phyloP scores from a whole-genome alignment of 1,284 basidiomycete species.

The Ceratobasidium sp. region DNA sequence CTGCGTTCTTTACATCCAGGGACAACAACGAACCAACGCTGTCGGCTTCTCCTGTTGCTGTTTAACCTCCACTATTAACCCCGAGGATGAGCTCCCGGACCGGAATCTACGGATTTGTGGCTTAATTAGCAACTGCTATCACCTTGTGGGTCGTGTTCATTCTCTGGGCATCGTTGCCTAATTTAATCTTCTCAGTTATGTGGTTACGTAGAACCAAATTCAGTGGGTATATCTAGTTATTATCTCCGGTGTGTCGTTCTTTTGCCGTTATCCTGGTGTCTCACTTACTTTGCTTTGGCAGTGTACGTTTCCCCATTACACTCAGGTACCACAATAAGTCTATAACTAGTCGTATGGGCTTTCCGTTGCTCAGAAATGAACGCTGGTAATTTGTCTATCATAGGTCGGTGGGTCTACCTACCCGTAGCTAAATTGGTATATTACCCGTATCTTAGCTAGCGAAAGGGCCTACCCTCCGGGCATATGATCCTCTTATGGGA shows the following conservation, averaged over 20 bases:
- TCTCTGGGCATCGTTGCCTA: slow-evolving; percentile 71
- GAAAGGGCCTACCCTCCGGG: slow-evolving; percentile 67
- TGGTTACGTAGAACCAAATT: slow-evolving; percentile 89
- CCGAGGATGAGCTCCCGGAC: slow-evolving; percentile 61
- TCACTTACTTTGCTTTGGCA: slow-evolving; percentile 81
- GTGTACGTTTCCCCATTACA: slow-evolving; percentile 75
- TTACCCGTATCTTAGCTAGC: slow-evolving; percentile 61
- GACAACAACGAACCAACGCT: slow-evolving; percentile 60
- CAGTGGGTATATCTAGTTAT: too few species aligned
- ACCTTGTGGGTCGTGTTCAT: slow-evolving; percentile 78
- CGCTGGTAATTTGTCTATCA: not conserved
- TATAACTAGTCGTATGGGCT: slow-evolving; percentile 69
- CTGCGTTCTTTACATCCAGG: slow-evolving; percentile 1
- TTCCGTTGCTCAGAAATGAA: slow-evolving; percentile 53
- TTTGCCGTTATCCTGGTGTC: slow-evolving; percentile 80
- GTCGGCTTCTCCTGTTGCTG: slow-evolving; percentile 67
- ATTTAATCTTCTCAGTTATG: slow-evolving; percentile 70
- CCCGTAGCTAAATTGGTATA: slow-evolving; percentile 61
- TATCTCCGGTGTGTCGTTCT: slow-evolving; percentile 68
- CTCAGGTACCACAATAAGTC: slow-evolving; percentile 72
- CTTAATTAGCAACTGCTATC: slow-evolving; percentile 82
- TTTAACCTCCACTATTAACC: slow-evolving; percentile 61
- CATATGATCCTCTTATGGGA: slow-evolving; percentile 86
- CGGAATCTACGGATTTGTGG: slow-evolving; percentile 92
- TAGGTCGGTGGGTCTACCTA: slow-evolving; percentile 51